Percentiles rank a stretch among this genome's conserved stretches.
These are phyloP conservation scores for Populus hybrid DNA, from an alignment of 441 rosid genomes.

Conservation along the genomic window DNA sequence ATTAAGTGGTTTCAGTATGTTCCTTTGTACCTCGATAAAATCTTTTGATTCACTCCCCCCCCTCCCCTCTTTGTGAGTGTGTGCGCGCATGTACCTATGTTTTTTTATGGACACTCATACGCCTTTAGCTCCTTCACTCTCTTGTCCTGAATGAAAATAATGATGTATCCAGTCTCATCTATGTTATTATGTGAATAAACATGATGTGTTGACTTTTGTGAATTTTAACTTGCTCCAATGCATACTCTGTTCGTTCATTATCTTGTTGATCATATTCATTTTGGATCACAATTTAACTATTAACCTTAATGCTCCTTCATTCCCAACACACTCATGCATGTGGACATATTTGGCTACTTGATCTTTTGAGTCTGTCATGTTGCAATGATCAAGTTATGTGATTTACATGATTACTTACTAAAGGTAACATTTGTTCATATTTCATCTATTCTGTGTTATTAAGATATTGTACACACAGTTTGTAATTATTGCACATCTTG, in stretches of 20 bases:
- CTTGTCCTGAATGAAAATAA: not conserved
- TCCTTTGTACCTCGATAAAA: not conserved
- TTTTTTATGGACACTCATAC: not conserved
- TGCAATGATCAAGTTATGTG: not conserved
- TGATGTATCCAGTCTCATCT: not conserved
- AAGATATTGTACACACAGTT: not conserved
- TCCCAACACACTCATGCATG: not conserved
- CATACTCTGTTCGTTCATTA: not conserved
- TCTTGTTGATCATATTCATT: not conserved
- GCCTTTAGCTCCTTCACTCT: not conserved
- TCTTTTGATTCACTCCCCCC: not conserved
- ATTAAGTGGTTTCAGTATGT: not conserved
- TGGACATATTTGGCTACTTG: not conserved
- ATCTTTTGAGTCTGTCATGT: not conserved
- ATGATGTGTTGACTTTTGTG: not conserved
- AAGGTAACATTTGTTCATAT: not conserved
- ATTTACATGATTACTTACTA: not conserved
- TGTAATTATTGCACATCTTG: not conserved
- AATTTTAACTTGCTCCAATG: not conserved
- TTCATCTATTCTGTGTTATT: not conserved
- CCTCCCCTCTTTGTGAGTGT: too few species aligned
- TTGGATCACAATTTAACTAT: not conserved
- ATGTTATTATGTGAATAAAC: not conserved
- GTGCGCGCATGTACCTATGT: too few species aligned
- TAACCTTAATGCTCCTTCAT: too few species aligned